Evolutionary conservation across 495 filamentous ascomycete genomes (phyloP).

Genomic region (Aspergillus affinis): DNA sequence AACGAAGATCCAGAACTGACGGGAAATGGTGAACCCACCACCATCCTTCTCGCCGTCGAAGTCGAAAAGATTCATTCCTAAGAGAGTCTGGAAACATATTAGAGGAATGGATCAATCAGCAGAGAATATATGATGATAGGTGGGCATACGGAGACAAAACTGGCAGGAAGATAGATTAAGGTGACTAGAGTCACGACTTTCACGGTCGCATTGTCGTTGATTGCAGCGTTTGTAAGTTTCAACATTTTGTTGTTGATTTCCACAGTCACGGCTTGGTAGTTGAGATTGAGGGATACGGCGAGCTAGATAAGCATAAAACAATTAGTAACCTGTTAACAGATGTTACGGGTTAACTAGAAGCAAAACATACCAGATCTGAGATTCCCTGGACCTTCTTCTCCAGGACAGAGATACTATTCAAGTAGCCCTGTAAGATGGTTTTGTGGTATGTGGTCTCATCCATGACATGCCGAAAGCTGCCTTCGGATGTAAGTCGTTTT

Average conservation of each 20-base stretch:
- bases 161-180: conserved; percentile 41
- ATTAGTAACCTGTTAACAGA: conserved; percentile 5
- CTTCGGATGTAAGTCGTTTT: background rate
- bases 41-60: conserved; percentile 14
- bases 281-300: conserved; percentile 29
- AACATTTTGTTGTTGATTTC: conserved; percentile 35
- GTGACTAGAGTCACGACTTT: conserved; percentile 41
- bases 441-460: conserved; percentile 11
- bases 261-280: conserved; percentile 23
- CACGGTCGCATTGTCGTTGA: conserved; percentile 36
- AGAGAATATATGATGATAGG: conserved; percentile 1
- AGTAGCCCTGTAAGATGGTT: conserved; percentile 7
- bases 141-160: conserved; percentile 39
- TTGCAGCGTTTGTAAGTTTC: conserved; percentile 32
- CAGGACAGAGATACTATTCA: conserved; percentile 15
- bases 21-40: conserved; percentile 20
- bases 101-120: background rate
- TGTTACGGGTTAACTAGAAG: conserved; percentile 18
- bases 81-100: conserved; percentile 15
- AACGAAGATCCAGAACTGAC: conserved; percentile 36
- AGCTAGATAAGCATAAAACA: conserved; percentile 17
- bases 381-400: conserved; percentile 20
- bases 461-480: conserved; percentile 5
- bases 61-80: conserved; percentile 33
- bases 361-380: conserved; percentile 18